Evolutionary conservation across 257 asterid genomes (phyloP), one percentile per base, ranked within the genome.

Genomic region (Ehretia macrophylla): DNA sequence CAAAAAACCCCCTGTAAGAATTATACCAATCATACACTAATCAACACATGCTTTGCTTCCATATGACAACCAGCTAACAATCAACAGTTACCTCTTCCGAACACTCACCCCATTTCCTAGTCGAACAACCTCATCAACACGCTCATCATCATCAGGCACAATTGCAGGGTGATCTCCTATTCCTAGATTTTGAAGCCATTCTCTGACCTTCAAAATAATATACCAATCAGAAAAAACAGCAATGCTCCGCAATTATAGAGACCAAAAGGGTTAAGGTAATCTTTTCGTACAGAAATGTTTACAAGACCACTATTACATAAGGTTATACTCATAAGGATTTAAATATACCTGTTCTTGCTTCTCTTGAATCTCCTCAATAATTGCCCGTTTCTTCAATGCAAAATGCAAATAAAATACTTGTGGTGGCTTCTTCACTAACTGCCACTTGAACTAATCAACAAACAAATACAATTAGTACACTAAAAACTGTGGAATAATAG

Each of bases 1-100:
- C 97, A 92, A 92, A 86, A 88, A 92, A 92, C 65, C 76, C 81
- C 96, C 96, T 84, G 94, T 93, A 80, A 84, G 97, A 83, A 86
- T 75, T 59, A 78, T 81, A 75, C 78, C 64, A 72, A 85, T 89
- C 81, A 86, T 83, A 82, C 80, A 72, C 84, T 77, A 80, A 86
- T 63, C 66, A 65, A 76, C 72, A 63, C 66, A 65, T 61, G 72
- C 63, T 72, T 59, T 72, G 71, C 58, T 48, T 66, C 72, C 68
- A 70, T 58, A 66, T 63, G 63, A 67, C 17, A 55, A 69, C 61
- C 46, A 71, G 58, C n/a, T 32, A 45, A 70, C 58, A 77, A 72
- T 60, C 45, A 79, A 65, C 53, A 72, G 63, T 76, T 74, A 88
- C 98, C 98, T 88, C 79, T 79, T 81, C 81, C 75, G 84, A 58